phyloP scores from a whole-genome alignment of 2,329 filamentous ascomycete species.

The Aplosporella prunicola region DNA sequence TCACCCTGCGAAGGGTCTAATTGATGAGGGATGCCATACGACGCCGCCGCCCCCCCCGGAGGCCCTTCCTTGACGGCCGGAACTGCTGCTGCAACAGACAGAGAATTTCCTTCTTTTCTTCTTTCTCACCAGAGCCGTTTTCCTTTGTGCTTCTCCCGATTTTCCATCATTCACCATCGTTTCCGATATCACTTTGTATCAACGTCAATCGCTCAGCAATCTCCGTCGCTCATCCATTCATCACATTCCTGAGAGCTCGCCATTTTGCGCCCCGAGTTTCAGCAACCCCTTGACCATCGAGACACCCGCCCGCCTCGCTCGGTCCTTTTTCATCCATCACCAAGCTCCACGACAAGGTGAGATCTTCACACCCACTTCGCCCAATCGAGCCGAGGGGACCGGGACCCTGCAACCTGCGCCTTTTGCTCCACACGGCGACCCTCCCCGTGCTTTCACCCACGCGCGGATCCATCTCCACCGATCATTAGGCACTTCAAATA shows the following conservation, averaged over 20 bases:
- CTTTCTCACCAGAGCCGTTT: too few species aligned
- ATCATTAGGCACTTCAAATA: background rate
- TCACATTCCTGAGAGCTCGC: too few species aligned
- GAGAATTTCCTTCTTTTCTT: too few species aligned
- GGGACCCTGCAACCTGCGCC: slow-evolving; percentile 5
- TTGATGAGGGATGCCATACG: too few species aligned
- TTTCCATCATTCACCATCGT: too few species aligned
- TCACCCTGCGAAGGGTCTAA: too few species aligned
- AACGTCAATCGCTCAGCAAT: background rate
- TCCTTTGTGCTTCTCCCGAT: too few species aligned
- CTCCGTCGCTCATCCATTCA: background rate
- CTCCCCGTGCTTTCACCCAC: too few species aligned
- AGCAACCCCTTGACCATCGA: slow-evolving; percentile 8
- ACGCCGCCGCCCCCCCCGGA: too few species aligned
- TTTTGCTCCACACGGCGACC: background rate
- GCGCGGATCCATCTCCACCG: background rate
- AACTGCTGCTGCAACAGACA: too few species aligned
- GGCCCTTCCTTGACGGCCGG: too few species aligned
- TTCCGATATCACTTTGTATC: too few species aligned
- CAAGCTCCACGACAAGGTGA: background rate
- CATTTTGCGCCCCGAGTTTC: slow-evolving; percentile 6
- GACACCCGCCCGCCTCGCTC: slow-evolving; percentile 3
- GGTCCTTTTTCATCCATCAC: background rate
- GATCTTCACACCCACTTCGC: slow-evolving; percentile 6
- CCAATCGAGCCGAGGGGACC: background rate